Evolutionary conservation across 352 stramenopile species (phyloP).

Genomic region (Phytopythium aichiense): DNA sequence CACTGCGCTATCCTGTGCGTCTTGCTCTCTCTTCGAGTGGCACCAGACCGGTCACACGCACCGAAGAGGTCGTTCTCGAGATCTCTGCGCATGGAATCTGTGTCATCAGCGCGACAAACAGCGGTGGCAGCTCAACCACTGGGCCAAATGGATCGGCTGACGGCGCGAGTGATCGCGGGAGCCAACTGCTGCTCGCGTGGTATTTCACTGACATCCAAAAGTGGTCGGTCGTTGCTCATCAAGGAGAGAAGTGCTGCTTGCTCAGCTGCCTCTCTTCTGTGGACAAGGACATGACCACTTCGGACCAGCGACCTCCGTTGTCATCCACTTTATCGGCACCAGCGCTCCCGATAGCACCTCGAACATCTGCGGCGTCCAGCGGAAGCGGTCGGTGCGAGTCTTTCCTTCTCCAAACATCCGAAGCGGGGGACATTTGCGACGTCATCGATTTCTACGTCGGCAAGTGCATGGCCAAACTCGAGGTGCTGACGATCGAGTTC

Average conservation of each 20-base stretch:
- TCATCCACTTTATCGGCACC: neutral
- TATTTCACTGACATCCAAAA: constrained; percentile 82
- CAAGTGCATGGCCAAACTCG: constrained; percentile 75
- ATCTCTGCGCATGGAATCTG: constrained; percentile 58
- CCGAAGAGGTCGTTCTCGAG: constrained; percentile 43
- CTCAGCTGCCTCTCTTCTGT: constrained; percentile 30
- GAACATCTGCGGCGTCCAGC: neutral
- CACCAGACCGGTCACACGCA: constrained; percentile 29
- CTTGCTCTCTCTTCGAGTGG: constrained; percentile 15
- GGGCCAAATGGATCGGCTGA: neutral
- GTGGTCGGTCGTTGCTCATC: constrained; percentile 60
- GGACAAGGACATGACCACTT: neutral
- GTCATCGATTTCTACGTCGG: constrained; percentile 78
- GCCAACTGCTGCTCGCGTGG: constrained; percentile 56
- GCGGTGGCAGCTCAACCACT: neutral
- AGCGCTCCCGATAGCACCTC: neutral
- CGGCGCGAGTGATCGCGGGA: constrained; percentile 28
- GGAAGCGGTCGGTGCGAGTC: constrained; percentile 20
- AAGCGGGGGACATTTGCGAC: constrained; percentile 50
- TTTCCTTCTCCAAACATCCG: constrained; percentile 56
- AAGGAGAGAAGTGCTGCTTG: constrained; percentile 53
- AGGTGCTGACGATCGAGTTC: constrained; percentile 34
- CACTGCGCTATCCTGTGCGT: constrained; percentile 45
- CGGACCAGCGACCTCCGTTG: neutral
- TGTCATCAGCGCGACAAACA: constrained; percentile 14